Percentiles rank a stretch among this genome's conserved stretches.
Conservation (phyloP, 768 basidiomycete genomes). For the Mycena galericulata region DNA sequence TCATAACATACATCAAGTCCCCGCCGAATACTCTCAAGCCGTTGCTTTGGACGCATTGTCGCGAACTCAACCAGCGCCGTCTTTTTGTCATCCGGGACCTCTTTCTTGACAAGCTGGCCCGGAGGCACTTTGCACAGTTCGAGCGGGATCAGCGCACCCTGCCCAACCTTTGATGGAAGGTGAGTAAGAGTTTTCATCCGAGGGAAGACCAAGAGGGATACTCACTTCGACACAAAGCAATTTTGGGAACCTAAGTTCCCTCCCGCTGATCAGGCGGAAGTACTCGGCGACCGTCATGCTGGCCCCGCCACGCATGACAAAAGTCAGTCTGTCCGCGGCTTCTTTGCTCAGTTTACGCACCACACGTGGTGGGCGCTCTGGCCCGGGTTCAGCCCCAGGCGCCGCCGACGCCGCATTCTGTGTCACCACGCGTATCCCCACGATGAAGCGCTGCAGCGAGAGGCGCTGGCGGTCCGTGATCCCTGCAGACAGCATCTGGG, state of each 20-base stretch:
- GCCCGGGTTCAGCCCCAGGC: no score
- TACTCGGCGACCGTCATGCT: slow-evolving; percentile 58
- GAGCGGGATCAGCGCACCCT: slow-evolving; percentile 72
- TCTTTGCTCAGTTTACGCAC: slow-evolving; percentile 65
- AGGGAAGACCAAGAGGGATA: slow-evolving; percentile 5
- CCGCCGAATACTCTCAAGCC: slow-evolving; percentile 64
- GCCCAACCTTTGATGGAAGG: slow-evolving; percentile 61
- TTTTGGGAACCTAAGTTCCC: slow-evolving; percentile 57
- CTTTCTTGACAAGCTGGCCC: slow-evolving; percentile 80
- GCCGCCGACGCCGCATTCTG: background rate
- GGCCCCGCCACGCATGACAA: slow-evolving; percentile 61
- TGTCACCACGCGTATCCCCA: slow-evolving; percentile 48
- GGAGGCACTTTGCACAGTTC: slow-evolving; percentile 72
- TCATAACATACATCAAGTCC: slow-evolving; percentile 61
- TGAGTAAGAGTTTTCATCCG: background rate
- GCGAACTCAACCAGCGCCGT: slow-evolving; percentile 74
- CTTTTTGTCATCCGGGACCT: slow-evolving; percentile 76
- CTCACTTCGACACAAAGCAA: slow-evolving; percentile 70
- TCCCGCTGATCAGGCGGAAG: slow-evolving; percentile 37
- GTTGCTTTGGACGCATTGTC: slow-evolving; percentile 69
- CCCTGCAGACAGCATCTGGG: slow-evolving; percentile 51
- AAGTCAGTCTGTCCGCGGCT: slow-evolving; percentile 62
- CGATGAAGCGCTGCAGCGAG: slow-evolving; percentile 51
- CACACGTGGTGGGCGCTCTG: slow-evolving; percentile 47
- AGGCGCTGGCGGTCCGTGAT: slow-evolving; percentile 66